A percentile compares a stretch with the other conserved stretches of the same genome.
Conservation (phyloP, 768 basidiomycete genomes). For the Leucocoprinus sp. region DNA sequence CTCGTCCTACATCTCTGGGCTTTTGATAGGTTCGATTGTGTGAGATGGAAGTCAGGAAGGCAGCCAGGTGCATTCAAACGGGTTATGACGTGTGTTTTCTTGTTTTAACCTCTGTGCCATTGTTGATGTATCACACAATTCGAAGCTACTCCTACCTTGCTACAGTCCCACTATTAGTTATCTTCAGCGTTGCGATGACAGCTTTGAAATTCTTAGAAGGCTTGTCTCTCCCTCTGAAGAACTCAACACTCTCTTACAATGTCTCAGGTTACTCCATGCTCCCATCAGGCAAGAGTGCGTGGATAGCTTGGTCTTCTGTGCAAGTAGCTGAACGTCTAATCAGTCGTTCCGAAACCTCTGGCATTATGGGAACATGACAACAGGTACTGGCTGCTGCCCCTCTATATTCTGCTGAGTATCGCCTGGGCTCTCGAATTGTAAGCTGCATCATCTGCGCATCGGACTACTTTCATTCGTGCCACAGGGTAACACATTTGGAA, state of each 20-base stretch:
- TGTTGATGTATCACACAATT: constrained; percentile 13
- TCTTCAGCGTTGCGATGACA: constrained; percentile 56
- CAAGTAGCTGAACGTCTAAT: constrained; percentile 4
- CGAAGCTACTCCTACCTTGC: constrained; percentile 74
- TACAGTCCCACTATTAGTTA: constrained; percentile 55
- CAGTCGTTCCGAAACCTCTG: constrained; percentile 55
- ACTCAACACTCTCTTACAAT: background rate
- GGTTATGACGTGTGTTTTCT: constrained; percentile 67
- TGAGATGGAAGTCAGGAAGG: constrained; percentile 66
- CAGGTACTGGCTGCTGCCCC: constrained; percentile 52
- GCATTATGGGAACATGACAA: constrained; percentile 37
- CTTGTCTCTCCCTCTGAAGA: constrained; percentile 18
- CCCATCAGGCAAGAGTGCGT: constrained; percentile 27
- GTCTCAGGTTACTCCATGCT: constrained; percentile 31
- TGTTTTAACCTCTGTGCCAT: constrained; percentile 1
- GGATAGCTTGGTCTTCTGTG: background rate
- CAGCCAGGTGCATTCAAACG: constrained; percentile 83
- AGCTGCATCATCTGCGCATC: constrained; percentile 17
- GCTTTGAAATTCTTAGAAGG: constrained; percentile 70
- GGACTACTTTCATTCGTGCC: background rate
- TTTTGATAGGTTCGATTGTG: constrained; percentile 70
- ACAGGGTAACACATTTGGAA: constrained; percentile 75
- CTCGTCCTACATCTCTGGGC: constrained; percentile 71
- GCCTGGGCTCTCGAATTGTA: constrained; percentile 78
- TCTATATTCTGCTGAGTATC: constrained; percentile 62